Evolutionary conservation across 495 filamentous ascomycete species (phyloP), one percentile per base, ranked within the genome.

Genomic region (Xanthoparmelia taractica): DNA sequence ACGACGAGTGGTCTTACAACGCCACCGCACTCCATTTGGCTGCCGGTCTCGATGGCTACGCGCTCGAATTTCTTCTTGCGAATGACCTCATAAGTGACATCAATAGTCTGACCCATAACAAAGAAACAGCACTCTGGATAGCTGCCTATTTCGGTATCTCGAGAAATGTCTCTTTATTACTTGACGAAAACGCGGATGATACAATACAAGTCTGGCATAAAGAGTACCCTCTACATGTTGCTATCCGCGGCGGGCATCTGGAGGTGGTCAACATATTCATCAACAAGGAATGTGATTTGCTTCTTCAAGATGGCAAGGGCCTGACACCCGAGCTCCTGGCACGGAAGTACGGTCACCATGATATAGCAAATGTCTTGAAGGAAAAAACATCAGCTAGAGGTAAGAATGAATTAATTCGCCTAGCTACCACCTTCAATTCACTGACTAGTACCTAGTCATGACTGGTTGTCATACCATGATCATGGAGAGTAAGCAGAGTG

Each of bases 21-120:
- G 45, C 23, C 8, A 34, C 52, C 6, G 52, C 43, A 33, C 63
- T 65, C 54, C 56, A 65, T 55, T 10, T 50, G 27, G 63, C 63
- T 29, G 41, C 56, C 25, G 5, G 29, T 20, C 31, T 23, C 8
- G 18, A 41, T 41, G 31, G 34, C 37, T 17, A 12, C 27, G 57
- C 47, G 20, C 18, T 65, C 4, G 29, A 54, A n/a, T 59, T 50
- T 20, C 63, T 65, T 15, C 63, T 65, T 18, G 38, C 15, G 8
- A 27, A 65, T 23, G 12, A 59, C 34, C 41, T 65, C 41, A 54
- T 59, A 11, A 8, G 4, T 48, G 57, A 54, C 15, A 52, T 52
- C 37, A 60, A 65, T 27, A 3, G 33, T n/a, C 7, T 60, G 36
- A 59, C 63, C 11, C 8, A 59, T 31, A 7, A 23, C 2, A 18